Evolutionary conservation across 2,329 filamentous ascomycete species (phyloP), one percentile per base, ranked within the genome.

Genomic region (Parastagonospora nodorum): DNA sequence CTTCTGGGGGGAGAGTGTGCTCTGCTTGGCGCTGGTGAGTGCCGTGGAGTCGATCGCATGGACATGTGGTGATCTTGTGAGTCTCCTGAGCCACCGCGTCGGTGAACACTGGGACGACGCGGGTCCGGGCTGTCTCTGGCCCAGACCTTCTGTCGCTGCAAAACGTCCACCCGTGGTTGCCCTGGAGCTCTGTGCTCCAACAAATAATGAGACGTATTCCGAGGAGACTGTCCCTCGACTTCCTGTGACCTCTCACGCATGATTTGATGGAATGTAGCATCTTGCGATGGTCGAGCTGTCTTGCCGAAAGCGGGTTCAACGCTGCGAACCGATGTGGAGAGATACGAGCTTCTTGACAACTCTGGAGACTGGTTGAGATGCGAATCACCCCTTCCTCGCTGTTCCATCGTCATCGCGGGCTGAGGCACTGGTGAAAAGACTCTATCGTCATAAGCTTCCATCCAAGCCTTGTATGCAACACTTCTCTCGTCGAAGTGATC

Each of bases 401-500:
- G 49, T 28, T 53, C 48, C 29, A 28, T 9, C 12, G 48, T 48
- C 9, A 41, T 4, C 10, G 44, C 35, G 14, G 47, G 56, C 16
- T 68, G 57, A 12, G 56, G 43, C 2, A 64, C 29, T n/a, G 64
- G 50, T 10, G 58, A 55, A 29, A 75, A 75, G 2, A 73, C 60
- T 8, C 61, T 53, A 11, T 67, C 63, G 33, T 76, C 74, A 48
- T 75, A 74, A 8, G 61, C 56, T 28, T 74, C 68, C 74, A 76
- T 76, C 74, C 74, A 76, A 6, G 51, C 42, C 43, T 59, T 65
- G 28, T 64, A 55, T 8, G 64, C 49, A 8, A 37, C 29, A 33
- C 59, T 67, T 11, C 16, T 50, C 30, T 60, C 56, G 31, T 67
- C 60, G 10, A 53, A 43, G 14, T 60, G 57, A 15, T 55, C 57